A percentile compares a stretch with the other conserved stretches of the same genome.
Evolutionary conservation across 2,329 filamentous ascomycete genomes (phyloP).

Genomic region (Talaromyces funiculosus): DNA sequence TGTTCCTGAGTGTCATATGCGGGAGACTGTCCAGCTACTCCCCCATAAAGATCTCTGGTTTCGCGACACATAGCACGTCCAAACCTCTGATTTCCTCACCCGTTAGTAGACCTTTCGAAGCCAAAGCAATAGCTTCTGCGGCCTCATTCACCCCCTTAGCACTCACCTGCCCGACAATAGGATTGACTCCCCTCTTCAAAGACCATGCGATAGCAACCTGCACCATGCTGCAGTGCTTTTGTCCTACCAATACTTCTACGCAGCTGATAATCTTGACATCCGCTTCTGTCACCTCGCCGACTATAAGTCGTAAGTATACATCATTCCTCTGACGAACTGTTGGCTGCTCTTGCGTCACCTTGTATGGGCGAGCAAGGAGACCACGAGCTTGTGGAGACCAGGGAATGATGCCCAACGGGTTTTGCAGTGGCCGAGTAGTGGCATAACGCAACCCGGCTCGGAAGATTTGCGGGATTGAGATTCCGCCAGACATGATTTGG

Average conservation of each 20-base stretch:
- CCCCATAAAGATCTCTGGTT: neutral
- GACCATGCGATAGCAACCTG: slow-evolving; percentile 37
- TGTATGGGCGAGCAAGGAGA: slow-evolving; percentile 20
- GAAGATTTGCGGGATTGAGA: neutral
- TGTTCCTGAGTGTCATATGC: neutral
- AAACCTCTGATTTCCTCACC: neutral
- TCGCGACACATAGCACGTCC: slow-evolving; percentile 1
- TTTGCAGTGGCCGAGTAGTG: neutral
- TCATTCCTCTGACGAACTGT: neutral
- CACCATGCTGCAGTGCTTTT: slow-evolving; percentile 34
- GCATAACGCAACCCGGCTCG: neutral
- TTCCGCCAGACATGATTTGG: neutral
- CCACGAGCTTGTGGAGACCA: slow-evolving; percentile 21
- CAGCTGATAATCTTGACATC: neutral
- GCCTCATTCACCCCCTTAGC: neutral
- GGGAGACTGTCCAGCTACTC: neutral
- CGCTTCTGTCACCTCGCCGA: slow-evolving; percentile 23
- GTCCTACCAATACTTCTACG: slow-evolving; percentile 14
- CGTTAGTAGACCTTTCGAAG: neutral
- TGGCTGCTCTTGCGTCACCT: neutral
- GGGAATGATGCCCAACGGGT: slow-evolving; percentile 35
- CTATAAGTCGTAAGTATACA: neutral
- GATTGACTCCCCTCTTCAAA: slow-evolving; percentile 41
- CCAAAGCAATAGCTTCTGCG: neutral
- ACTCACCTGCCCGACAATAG: slow-evolving; percentile 40